Conservation (phyloP, 2,329 filamentous ascomycete species). For the Aureobasidium mangrovei region DNA sequence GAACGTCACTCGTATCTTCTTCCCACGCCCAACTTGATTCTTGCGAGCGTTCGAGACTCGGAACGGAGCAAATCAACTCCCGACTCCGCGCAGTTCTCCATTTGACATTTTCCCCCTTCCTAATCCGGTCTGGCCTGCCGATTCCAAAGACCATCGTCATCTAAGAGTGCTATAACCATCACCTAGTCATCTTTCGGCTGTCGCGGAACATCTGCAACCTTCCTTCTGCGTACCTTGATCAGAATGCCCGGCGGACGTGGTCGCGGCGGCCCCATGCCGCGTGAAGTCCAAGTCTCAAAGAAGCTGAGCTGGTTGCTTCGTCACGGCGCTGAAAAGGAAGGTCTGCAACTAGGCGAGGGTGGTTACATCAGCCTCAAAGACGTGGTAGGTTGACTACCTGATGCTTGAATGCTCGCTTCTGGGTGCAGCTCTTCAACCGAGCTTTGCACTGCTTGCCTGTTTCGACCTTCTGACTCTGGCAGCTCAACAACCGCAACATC, state of each 20-base stretch:
- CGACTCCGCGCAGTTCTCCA: too few relatives aligned
- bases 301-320: constrained; percentile 47
- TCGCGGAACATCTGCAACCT: too few relatives aligned
- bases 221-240: not conserved
- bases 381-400: constrained; percentile 38
- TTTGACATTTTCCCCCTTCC: too few relatives aligned
- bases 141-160: too few relatives aligned
- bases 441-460: not conserved
- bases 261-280: constrained; percentile 28
- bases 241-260: constrained; percentile 23
- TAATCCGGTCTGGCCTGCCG: too few relatives aligned
- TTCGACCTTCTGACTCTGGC: not conserved
- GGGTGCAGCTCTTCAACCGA: not conserved
- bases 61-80: too few relatives aligned
- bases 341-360: constrained; percentile 47
- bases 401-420: not conserved
- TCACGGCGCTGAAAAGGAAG: constrained; percentile 53
- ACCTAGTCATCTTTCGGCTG: too few relatives aligned
- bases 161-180: too few relatives aligned
- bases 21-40: too few relatives aligned
- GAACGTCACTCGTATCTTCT: too few relatives aligned
- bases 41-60: too few relatives aligned
- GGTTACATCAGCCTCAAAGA: constrained; percentile 54
- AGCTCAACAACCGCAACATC: constrained; percentile 53
- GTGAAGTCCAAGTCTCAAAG: constrained; percentile 40